Evolutionary conservation across 2,329 filamentous ascomycete species (phyloP), one percentile per base, ranked within the genome.

Genomic region (Cercospora citrullina): DNA sequence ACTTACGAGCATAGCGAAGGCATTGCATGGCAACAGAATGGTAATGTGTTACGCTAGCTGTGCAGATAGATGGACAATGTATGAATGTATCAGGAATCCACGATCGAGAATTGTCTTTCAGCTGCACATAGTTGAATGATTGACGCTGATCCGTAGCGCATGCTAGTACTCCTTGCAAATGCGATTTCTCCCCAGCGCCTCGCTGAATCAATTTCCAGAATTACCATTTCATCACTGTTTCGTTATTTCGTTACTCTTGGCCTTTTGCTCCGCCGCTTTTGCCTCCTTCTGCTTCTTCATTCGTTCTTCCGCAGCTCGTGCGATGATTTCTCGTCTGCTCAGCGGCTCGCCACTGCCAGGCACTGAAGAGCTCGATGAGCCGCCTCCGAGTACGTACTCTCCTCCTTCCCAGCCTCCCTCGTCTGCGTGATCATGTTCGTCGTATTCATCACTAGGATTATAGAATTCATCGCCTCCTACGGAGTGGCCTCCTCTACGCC

Each of bases 391-490:
- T 16, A 93, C 89, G 79, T 91, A 94, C 74, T 92, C 88, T 1
- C 92, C 92, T 5, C 92, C 92, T 0, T 86, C 89, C 91, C 91
- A 94, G 3, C 90, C 90, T 72, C 90, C 86, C 75, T 93, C 90
- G 71, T 90, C 84, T 31, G 85, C 83, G 72, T 87, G 84, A 51
- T 85, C 87, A 63, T 74, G 76, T 28, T 76, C 74, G 21, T 73
- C 75, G 9, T 76, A 79, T 57, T 76, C 76, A 64, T 80, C 77
- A 0, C 75, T 70, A 0, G 80, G 85, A 79, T 81, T 87, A 84
- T 82, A 88, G 78, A 83, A 90, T 81, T 82, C 88, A 69, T 86
- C 79, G 12, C 80, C 81, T 2, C 83, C 88, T 2, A 94, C 79
- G 5, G 84, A 87, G 63, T 85, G 82, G 0, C 94, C 94, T 0